Conservation (phyloP, 2,329 filamentous ascomycete species). For the Gyromitra esculenta region DNA sequence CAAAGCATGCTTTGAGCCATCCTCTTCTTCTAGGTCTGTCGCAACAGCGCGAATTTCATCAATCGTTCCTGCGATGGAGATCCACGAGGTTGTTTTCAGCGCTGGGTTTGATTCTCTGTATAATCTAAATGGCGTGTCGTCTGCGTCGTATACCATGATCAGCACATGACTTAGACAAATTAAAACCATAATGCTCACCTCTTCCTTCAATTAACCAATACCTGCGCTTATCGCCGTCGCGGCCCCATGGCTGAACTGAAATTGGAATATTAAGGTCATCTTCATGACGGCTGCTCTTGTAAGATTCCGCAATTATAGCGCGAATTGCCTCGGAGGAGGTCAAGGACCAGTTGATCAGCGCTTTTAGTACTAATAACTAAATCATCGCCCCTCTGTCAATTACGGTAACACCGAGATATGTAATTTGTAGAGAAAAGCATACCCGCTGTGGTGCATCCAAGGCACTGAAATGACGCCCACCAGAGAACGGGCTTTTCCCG, state of each 20-base stretch:
- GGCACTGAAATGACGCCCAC: slow-evolving; percentile 79
- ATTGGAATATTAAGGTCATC: slow-evolving; percentile 83
- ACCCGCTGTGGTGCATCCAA: slow-evolving; percentile 86
- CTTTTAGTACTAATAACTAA: slow-evolving; percentile 83
- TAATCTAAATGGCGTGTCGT: slow-evolving; percentile 91
- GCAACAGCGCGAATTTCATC: slow-evolving; percentile 81
- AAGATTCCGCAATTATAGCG: slow-evolving; percentile 81
- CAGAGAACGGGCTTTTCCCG: slow-evolving; percentile 81
- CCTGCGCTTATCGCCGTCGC: slow-evolving; percentile 86
- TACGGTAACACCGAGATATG: not conserved
- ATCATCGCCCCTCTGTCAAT: slow-evolving; percentile 15
- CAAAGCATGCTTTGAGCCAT: slow-evolving; percentile 82
- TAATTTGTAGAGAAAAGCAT: slow-evolving; percentile 56
- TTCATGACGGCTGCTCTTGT: slow-evolving; percentile 85
- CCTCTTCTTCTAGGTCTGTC: slow-evolving; percentile 77
- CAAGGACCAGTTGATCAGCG: slow-evolving; percentile 86
- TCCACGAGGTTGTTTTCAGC: slow-evolving; percentile 80
- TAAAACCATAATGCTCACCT: slow-evolving; percentile 44
- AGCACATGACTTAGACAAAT: slow-evolving; percentile 7
- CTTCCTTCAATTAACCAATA: slow-evolving; percentile 91
- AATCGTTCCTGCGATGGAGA: slow-evolving; percentile 89
- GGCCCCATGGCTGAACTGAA: slow-evolving; percentile 89
- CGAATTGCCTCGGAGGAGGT: slow-evolving; percentile 86
- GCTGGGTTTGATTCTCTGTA: slow-evolving; percentile 92
- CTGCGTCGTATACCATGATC: slow-evolving; percentile 59